Conservation (phyloP, 2,329 filamentous ascomycete genomes). For the Aspergillus cejpii region DNA sequence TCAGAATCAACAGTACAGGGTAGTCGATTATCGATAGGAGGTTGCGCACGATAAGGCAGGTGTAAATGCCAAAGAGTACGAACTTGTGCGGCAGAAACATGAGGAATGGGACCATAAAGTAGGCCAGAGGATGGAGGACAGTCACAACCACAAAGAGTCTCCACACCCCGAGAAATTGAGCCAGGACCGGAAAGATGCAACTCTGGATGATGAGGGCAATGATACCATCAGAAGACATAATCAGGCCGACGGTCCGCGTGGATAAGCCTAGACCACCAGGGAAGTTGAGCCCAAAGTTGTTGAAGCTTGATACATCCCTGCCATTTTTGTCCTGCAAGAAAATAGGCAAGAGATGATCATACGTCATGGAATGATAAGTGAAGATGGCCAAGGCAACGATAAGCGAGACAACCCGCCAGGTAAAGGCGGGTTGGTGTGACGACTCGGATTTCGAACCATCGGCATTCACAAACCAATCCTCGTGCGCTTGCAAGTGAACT, state of each 20-base stretch:
- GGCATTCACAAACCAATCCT: slow-evolving; percentile 47
- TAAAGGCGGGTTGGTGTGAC: slow-evolving; percentile 48
- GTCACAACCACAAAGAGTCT: slow-evolving; percentile 59
- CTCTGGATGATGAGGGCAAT: slow-evolving; percentile 68
- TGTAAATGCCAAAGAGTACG: slow-evolving; percentile 58
- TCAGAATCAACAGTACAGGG: slow-evolving; percentile 61
- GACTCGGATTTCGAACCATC: slow-evolving; percentile 41
- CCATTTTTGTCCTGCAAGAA: slow-evolving; percentile 70
- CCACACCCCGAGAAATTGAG: slow-evolving; percentile 61
- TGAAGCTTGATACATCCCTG: slow-evolving; percentile 23
- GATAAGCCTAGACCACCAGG: slow-evolving; percentile 60
- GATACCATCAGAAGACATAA: slow-evolving; percentile 62
- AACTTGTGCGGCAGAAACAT: slow-evolving; percentile 50
- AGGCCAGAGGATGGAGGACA: slow-evolving; percentile 59
- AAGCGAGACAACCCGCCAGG: slow-evolving; percentile 63
- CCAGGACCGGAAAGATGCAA: slow-evolving; percentile 60
- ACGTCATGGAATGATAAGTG: slow-evolving; percentile 92
- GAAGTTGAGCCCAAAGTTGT: slow-evolving; percentile 48
- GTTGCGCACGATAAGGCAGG: slow-evolving; percentile 59
- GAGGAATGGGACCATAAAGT: slow-evolving; percentile 63
- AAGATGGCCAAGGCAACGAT: slow-evolving; percentile 81
- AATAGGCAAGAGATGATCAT: slow-evolving; percentile 84
- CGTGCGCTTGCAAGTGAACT: slow-evolving; percentile 49
- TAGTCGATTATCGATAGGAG: slow-evolving; percentile 63
- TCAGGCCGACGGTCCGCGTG: slow-evolving; percentile 60